Evolutionary conservation across 208 protist genomes (phyloP), one percentile per base, ranked within the genome.

Genomic region (Wallacemonas sp.): DNA sequence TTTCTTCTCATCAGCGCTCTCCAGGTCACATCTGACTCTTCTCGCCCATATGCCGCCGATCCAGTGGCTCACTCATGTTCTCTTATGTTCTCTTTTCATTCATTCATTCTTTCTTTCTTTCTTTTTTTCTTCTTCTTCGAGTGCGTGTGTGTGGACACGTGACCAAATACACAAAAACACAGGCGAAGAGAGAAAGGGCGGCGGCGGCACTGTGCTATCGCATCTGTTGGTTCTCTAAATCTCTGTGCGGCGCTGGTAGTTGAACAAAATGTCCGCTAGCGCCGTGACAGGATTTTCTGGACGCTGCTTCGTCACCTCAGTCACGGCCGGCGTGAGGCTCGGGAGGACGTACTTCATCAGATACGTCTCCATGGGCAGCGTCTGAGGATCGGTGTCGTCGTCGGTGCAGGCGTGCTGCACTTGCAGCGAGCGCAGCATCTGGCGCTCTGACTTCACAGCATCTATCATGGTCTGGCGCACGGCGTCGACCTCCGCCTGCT

Each of bases 311-410:
- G 86, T 82, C 16, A 98, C 87, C 67, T 96, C 85, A 32, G 92
- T 79, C 50, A 98, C 81, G 39, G 84, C 78, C n/a, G 89, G 84
- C 10, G 93, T 98, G 39, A 98, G 77, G 49, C 81, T 91, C 29
- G 96, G 96, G 62, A 98, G 57, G 14, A 98, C 93, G 49, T 97
- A 90, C 57, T 75, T 80, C 93, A 98, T 98, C 42, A 98, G 67
- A 63, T 98, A 98, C 59, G 77, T 74, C 63, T 96, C 78, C 50
- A 82, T 79, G n/a, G 94, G 93, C 70, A 94, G 48, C 36, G 33
- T 7, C 52, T 70, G 67, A 39, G 77, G 45, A 12, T 50, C 50
- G 8, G 18, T 61, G 10, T 64, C 45, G 10, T 64, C 45, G 5
- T 77, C 68, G 3, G 45, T 57, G 22, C 72, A 64, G 8, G 71